Percentiles rank a stretch among this genome's conserved stretches.
These are phyloP conservation scores for Ogataea pignaliae DNA, from an alignment of 805 yeast genomes.

Conservation along the genomic window DNA sequence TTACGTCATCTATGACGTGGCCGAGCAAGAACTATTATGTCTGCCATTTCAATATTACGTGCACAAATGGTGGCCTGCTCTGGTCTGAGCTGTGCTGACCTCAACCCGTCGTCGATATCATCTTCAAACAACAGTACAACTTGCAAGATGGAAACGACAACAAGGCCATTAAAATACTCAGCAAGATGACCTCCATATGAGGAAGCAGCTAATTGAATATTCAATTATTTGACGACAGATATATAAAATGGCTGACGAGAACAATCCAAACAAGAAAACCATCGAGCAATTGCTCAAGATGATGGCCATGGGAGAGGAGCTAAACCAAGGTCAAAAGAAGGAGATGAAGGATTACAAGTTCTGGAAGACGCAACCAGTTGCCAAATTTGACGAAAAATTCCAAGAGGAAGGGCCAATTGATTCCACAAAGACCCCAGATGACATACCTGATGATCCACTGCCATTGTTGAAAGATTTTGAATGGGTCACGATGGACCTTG, in stretches of 20 bases:
- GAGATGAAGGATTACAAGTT: conserved; percentile 88
- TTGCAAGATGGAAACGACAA: no score
- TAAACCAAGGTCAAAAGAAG: conserved; percentile 56
- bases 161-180: no score
- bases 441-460: conserved; percentile 66
- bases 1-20: no score
- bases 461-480: conserved; percentile 77
- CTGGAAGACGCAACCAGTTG: conserved; percentile 98
- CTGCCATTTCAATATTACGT: no score
- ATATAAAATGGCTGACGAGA: not conserved
- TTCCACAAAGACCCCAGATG: conserved; percentile 56
- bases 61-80: no score
- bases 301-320: conserved; percentile 48
- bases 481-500: conserved; percentile 78
- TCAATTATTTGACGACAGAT: no score
- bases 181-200: no score
- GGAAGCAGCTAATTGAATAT: no score
- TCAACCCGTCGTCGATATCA: no score
- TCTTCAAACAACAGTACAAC: no score
- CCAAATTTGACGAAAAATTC: conserved; percentile 64
- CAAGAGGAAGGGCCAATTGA: conserved; percentile 82
- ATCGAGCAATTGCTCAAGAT: conserved; percentile 58
- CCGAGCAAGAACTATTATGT: no score
- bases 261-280: conserved; percentile 26
- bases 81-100: no score